These are phyloP conservation scores for Catenaria anguillulae DNA, from an alignment of 371 early-diverging fungal species.

Conservation along the genomic window DNA sequence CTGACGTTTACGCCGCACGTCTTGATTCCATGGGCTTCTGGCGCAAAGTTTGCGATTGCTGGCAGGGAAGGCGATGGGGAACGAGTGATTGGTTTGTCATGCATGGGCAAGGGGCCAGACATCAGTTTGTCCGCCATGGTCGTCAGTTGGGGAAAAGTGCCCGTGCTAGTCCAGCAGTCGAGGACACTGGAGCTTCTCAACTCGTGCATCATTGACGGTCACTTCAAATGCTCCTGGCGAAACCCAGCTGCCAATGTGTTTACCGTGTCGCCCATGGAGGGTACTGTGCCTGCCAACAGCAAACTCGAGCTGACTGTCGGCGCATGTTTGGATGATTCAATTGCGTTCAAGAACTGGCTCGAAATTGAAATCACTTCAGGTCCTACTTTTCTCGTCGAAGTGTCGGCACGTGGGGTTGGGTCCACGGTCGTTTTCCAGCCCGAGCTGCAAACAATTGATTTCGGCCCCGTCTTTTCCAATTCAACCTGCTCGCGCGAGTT, in stretches of 20 bases:
- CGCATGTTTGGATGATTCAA: conserved; percentile 30
- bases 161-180: conserved; percentile 19
- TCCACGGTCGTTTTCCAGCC: background rate
- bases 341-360: conserved; percentile 32
- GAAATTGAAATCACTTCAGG: conserved; percentile 20
- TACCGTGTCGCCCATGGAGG: conserved; percentile 17
- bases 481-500: conserved; percentile 24
- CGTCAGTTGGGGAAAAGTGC: conserved; percentile 33
- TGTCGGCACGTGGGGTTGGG: background rate
- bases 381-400: conserved; percentile 9
- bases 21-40: conserved; percentile 22
- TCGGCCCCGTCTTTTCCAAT: conserved; percentile 32
- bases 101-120: conserved; percentile 30
- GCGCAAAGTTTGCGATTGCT: conserved; percentile 18
- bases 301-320: conserved; percentile 16
- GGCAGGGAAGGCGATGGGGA: conserved; percentile 20
- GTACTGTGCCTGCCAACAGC: conserved; percentile 19
- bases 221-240: conserved; percentile 16
- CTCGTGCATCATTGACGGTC: conserved; percentile 29
- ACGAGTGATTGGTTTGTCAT: conserved; percentile 23
- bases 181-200: conserved; percentile 20
- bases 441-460: conserved; percentile 18
- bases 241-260: conserved; percentile 19
- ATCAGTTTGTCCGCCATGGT: conserved; percentile 21
- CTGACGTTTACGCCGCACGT: conserved; percentile 21